Evolutionary conservation across 345 rosid species (phyloP).

Genomic region (Syzygium grande): DNA sequence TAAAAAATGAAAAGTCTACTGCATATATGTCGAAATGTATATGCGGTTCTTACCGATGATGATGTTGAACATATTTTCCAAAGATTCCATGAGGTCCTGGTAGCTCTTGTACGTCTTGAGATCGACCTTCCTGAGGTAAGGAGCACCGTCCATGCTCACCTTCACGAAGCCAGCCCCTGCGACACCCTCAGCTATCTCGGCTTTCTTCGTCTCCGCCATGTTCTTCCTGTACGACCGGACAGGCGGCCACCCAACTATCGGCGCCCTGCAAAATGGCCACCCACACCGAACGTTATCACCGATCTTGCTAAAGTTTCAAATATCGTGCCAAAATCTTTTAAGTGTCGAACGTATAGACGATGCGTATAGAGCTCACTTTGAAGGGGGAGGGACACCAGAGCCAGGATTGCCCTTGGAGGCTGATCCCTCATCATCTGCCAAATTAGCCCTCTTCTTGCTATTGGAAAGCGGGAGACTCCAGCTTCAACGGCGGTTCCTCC

Average conservation of each 20-base stretch:
- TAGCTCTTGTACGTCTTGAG: slow-evolving; percentile 48
- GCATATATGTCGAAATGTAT: background rate
- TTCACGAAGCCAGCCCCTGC: slow-evolving; percentile 43
- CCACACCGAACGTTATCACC: background rate
- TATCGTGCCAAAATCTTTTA: background rate
- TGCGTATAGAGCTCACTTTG: slow-evolving; percentile 34
- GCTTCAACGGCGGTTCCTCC: background rate
- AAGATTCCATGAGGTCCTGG: slow-evolving; percentile 41
- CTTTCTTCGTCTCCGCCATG: background rate
- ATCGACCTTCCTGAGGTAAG: slow-evolving; percentile 69
- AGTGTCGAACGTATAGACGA: background rate
- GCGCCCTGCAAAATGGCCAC: slow-evolving; percentile 37
- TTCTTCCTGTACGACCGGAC: slow-evolving; percentile 75
- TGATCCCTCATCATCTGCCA: slow-evolving; percentile 13
- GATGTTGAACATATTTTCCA: slow-evolving; percentile 54
- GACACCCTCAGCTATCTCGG: slow-evolving; percentile 24
- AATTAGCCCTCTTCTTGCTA: slow-evolving; percentile 44
- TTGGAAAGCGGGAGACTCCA: background rate
- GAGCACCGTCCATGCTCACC: slow-evolving; percentile 84
- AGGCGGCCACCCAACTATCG: slow-evolving; percentile 93
- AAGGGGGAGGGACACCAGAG: slow-evolving; percentile 16
- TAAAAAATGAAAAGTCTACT: background rate
- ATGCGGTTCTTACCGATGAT: slow-evolving; percentile 16
- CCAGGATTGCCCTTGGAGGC: slow-evolving; percentile 7
- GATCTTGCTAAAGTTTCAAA: background rate